These are phyloP conservation scores for Ophiosphaerella narmari DNA, from an alignment of 2,329 filamentous ascomycete genomes.

Conservation along the genomic window DNA sequence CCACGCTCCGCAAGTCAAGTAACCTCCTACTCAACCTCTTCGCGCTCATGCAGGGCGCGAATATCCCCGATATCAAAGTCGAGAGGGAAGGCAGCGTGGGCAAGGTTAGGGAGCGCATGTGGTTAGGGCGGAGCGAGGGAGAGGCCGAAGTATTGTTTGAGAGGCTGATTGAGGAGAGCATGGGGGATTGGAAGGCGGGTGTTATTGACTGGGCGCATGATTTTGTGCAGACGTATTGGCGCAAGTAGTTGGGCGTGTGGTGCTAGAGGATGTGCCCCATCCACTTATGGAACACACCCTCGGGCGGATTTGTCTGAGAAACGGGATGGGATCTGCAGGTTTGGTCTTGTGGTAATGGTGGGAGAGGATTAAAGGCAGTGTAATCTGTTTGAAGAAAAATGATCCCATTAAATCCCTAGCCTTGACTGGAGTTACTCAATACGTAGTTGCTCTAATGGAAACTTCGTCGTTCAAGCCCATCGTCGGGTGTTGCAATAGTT, in stretches of 20 bases:
- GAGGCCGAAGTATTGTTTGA: slow-evolving; percentile 90
- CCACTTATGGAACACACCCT: no score
- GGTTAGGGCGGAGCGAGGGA: slow-evolving; percentile 87
- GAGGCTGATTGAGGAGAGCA: slow-evolving; percentile 85
- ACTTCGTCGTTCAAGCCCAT: no score
- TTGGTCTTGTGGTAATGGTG: no score
- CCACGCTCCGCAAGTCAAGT: slow-evolving; percentile 83
- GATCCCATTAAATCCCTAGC: no score
- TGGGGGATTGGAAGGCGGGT: slow-evolving; percentile 81
- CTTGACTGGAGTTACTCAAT: no score
- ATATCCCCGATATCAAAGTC: slow-evolving; percentile 91
- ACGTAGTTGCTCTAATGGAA: no score
- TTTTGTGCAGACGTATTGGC: slow-evolving; percentile 81
- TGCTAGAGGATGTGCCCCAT: no score
- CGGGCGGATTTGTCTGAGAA: no score
- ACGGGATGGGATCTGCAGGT: no score
- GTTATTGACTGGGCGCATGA: slow-evolving; percentile 95
- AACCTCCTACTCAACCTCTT: slow-evolving; percentile 95
- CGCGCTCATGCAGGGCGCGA: slow-evolving; percentile 94
- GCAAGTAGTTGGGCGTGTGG: slow-evolving; percentile 53
- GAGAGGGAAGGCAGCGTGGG: slow-evolving; percentile 92
- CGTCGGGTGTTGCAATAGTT: no score
- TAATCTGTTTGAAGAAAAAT: no score
- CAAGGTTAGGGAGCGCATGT: slow-evolving; percentile 94
- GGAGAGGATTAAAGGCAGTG: no score